Percentiles rank a stretch among this genome's conserved stretches.
phyloP scores from a whole-genome alignment of 1,284 basidiomycete genomes.

The Leccinum pachyderme region DNA sequence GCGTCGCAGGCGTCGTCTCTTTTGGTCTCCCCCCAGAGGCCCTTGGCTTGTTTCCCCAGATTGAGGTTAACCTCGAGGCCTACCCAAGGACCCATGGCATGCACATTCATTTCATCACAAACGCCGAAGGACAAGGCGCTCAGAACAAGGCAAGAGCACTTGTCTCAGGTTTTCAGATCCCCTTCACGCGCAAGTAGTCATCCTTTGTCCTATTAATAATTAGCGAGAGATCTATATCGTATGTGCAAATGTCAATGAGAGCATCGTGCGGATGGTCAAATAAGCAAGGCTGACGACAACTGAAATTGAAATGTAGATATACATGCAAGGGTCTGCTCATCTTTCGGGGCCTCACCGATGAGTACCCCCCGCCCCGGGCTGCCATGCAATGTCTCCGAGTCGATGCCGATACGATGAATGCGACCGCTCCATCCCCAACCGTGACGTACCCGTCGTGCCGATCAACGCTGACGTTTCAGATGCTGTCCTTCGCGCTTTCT shows the following conservation, averaged over 20 bases:
- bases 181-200: constrained; percentile 55
- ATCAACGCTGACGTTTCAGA: constrained; percentile 57
- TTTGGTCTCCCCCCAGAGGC: constrained; percentile 85
- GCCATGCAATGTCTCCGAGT: constrained; percentile 55
- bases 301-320: constrained; percentile 15
- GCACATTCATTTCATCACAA: constrained; percentile 90
- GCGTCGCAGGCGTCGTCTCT: constrained; percentile 83
- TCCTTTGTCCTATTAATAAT: constrained; percentile 18
- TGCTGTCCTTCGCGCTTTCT: constrained; percentile 62
- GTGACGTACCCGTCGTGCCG: constrained; percentile 23
- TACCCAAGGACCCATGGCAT: constrained; percentile 86
- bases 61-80: constrained; percentile 88
- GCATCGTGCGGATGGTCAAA: constrained; percentile 18
- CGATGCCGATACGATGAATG: constrained; percentile 41
- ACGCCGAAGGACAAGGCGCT: constrained; percentile 78
- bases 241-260: constrained; percentile 23
- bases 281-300: constrained; percentile 14
- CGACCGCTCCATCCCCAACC: constrained; percentile 27
- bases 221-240: constrained; percentile 23
- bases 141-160: constrained; percentile 84
- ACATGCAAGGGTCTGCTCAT: neutral
- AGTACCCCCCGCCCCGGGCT: constrained; percentile 12
- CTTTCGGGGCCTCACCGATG: constrained; percentile 18
- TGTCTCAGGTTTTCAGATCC: constrained; percentile 87
- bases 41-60: constrained; percentile 91